phyloP scores from a whole-genome alignment of 192 early-diverging fungal genomes.

The Coemansia biformis region DNA sequence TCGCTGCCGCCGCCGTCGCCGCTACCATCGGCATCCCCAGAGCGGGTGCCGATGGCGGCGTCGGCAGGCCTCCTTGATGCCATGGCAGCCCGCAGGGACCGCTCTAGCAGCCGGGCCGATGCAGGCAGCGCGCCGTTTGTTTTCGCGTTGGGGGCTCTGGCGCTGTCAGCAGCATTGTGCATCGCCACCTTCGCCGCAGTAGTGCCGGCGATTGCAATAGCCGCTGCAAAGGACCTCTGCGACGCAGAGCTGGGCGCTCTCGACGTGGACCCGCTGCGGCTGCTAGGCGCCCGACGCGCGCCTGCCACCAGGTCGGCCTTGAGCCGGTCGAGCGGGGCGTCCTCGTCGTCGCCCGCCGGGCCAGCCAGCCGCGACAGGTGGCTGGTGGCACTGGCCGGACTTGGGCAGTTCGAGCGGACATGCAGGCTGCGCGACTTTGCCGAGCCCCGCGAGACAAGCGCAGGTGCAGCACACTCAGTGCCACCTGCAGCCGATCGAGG shows the following conservation, averaged over 20 bases:
- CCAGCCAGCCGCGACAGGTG: neutral
- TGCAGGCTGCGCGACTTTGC: conserved; percentile 25
- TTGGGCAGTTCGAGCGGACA: neutral
- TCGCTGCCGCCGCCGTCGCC: too few relatives aligned
- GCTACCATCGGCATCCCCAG: too few relatives aligned
- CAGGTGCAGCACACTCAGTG: neutral
- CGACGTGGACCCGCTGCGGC: neutral
- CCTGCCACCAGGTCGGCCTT: conserved; percentile 33
- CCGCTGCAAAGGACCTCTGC: neutral
- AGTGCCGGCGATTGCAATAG: conserved; percentile 1
- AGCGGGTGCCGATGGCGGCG: too few relatives aligned
- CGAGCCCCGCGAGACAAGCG: neutral
- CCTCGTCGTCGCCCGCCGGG: conserved; percentile 24
- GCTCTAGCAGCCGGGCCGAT: too few relatives aligned
- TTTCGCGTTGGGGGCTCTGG: neutral
- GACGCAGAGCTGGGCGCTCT: conserved; percentile 3
- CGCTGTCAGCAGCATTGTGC: conserved; percentile 1
- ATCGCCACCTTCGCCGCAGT: neutral
- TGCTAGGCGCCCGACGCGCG: neutral
- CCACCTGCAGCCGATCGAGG: conserved; percentile 7
- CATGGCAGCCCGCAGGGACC: too few relatives aligned
- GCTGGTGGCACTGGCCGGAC: neutral
- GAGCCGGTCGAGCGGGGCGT: conserved; percentile 38
- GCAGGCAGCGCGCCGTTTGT: neutral
- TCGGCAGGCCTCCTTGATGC: too few relatives aligned